These are phyloP conservation scores for Cladophialophora chaetospira DNA, from an alignment of 2,329 filamentous ascomycete genomes.

Conservation along the genomic window DNA sequence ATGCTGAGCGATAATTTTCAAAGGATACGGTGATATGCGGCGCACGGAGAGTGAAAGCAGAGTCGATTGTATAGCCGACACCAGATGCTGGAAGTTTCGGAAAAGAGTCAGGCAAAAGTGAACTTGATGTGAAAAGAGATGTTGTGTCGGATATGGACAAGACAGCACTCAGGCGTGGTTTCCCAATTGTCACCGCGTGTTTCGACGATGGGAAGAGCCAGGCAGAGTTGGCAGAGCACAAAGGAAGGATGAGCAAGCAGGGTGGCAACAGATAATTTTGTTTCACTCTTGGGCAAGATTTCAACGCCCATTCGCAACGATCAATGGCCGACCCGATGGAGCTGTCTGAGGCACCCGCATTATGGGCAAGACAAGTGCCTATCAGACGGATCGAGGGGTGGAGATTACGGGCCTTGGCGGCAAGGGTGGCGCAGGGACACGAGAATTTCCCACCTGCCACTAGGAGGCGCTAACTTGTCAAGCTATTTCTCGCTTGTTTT, in stretches of 20 bases:
- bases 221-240: too few species aligned
- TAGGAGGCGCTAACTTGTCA: not conserved
- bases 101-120: too few species aligned
- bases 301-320: not conserved
- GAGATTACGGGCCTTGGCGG: not conserved
- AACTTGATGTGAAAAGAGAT: too few species aligned
- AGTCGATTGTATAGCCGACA: too few species aligned
- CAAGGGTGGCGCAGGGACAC: not conserved
- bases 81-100: too few species aligned
- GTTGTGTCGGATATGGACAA: too few species aligned
- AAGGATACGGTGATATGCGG: not conserved
- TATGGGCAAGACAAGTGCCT: slow-evolving; percentile 9
- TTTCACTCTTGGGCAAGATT: slow-evolving; percentile 11
- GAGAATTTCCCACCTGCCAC: not conserved
- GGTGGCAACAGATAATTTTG: slow-evolving; percentile 14
- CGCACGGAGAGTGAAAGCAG: too few species aligned
- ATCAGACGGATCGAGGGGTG: not conserved
- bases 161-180: too few species aligned
- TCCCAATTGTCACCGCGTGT: too few species aligned
- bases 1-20: slow-evolving; percentile 23
- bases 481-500: not conserved
- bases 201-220: slow-evolving; percentile 1
- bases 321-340: not conserved
- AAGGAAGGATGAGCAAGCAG: not conserved
- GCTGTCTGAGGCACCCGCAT: not conserved